Evolutionary conservation across 768 basidiomycete genomes (phyloP), one percentile per base, ranked within the genome.

Genomic region (Hysterangium stoloniferum): DNA sequence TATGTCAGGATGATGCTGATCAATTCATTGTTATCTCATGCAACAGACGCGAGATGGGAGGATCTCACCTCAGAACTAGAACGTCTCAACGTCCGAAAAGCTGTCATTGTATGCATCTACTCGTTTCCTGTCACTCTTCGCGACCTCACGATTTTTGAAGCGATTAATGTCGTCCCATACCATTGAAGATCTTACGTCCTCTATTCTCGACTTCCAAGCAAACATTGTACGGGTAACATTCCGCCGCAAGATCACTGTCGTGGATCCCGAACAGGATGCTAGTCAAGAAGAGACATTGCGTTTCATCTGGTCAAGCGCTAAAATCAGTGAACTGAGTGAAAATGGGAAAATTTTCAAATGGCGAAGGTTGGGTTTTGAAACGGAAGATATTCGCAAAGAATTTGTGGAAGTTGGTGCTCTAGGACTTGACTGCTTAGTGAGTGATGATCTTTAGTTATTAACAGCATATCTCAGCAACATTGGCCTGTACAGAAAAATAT

Each of bases 181-280:
- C 25, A 78, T 81, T 43, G 86, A 89, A 55, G 89, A 92, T 60
- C 68, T 91, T 48, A 80, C 84, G 6, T 91, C 88, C 0, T 84
- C 82, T 52, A 84, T 93, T 41, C 73, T 92, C 49, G 86, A 92
- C 61, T 93, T 92, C 64, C 90, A 93, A 68, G 82, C 86, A 24
- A 90, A 89, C 64, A 77, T 91, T 52, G 71, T 87, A 48, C 80
- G 86, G 33, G 78, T 89, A 25, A 80, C 78, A 12, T 85, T 86
- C 62, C 78, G 84, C 49, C 86, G 84, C 69, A 91, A 90, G 68
- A 85, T 75, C 13, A 86, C 86, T 2, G 64, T 77, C 20, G 86
- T 93, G 15, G 83, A 89, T 58, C 78, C 83, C 2, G 78, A 81
- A 25, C 63, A 64, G 35, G 82, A 86, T 49, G 72, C 74, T 4